phyloP scores from a whole-genome alignment of 805 yeast genomes.

The Candida tibetensis region DNA sequence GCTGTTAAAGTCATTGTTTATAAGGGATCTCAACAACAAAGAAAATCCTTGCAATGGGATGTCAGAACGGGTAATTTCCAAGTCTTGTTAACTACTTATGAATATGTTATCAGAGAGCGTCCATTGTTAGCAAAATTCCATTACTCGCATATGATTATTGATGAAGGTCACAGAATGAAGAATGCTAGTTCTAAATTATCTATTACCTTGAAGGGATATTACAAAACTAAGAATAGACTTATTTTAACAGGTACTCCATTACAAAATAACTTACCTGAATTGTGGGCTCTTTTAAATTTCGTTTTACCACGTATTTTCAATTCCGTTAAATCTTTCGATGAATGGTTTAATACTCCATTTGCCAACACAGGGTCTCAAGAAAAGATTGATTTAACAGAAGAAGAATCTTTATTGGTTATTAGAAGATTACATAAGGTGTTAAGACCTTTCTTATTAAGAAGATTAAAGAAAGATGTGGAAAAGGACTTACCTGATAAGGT shows the following conservation, averaged over 20 bases:
- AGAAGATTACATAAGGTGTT: constrained; percentile 83
- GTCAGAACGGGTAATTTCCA: constrained; percentile 69
- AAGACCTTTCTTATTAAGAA: constrained; percentile 78
- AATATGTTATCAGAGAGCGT: constrained; percentile 75
- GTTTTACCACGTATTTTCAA: constrained; percentile 82
- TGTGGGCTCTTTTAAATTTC: constrained; percentile 81
- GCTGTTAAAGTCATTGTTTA: constrained; percentile 64
- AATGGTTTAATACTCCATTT: constrained; percentile 88
- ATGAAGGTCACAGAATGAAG: constrained; percentile 90
- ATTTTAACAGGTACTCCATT: constrained; percentile 87
- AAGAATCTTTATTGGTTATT: constrained; percentile 77
- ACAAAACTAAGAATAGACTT: constrained; percentile 71
- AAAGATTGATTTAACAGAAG: constrained; percentile 77
- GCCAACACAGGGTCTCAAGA: constrained; percentile 83
- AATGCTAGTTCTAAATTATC: constrained; percentile 74
- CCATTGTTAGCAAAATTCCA: constrained; percentile 64
- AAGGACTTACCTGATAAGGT: constrained; percentile 83
- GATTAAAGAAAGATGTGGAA: constrained; percentile 84
- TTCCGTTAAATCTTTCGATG: constrained; percentile 82
- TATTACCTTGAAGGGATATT: constrained; percentile 64
- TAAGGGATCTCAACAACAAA: constrained; percentile 73
- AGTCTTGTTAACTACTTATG: constrained; percentile 76
- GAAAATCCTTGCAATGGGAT: constrained; percentile 63
- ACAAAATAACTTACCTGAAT: constrained; percentile 79
- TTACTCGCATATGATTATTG: constrained; percentile 87